These are phyloP conservation scores for Neurospora sp. DNA, from an alignment of 495 filamentous ascomycete species.

Conservation along the genomic window DNA sequence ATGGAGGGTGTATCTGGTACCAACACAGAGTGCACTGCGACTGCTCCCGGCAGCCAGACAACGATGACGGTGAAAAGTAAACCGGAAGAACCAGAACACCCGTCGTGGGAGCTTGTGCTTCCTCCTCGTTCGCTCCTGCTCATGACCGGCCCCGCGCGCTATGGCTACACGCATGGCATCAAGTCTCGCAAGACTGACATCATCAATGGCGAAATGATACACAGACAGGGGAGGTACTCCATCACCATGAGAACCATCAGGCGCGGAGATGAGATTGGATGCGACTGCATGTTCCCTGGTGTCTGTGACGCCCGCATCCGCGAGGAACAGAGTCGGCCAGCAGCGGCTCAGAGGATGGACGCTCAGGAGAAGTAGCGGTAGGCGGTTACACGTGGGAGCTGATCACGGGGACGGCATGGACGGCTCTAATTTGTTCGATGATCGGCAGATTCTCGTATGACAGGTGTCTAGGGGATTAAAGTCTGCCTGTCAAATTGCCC, in stretches of 20 bases:
- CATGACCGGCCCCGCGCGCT: constrained; percentile 20
- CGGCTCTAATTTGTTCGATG: background rate
- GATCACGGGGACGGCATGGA: background rate
- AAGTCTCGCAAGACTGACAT: constrained; percentile 20
- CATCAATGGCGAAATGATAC: constrained; percentile 11
- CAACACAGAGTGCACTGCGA: background rate
- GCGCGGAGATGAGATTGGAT: constrained; percentile 13
- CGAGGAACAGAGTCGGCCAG: constrained; percentile 9
- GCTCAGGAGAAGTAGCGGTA: background rate
- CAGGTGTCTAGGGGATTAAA: background rate
- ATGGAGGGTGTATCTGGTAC: background rate
- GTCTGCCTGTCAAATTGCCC: background rate
- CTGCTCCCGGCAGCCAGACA: background rate
- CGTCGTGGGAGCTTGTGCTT: constrained; percentile 18
- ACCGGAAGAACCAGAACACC: constrained; percentile 1
- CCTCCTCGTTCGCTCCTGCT: constrained; percentile 19
- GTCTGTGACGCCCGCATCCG: constrained; percentile 22
- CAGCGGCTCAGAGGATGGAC: background rate
- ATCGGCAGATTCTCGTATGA: background rate
- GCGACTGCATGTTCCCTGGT: constrained; percentile 18
- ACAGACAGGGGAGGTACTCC: constrained; percentile 18
- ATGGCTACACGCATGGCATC: constrained; percentile 23
- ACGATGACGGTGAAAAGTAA: background rate
- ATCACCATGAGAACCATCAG: constrained; percentile 20
- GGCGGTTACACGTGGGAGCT: background rate